These are phyloP conservation scores for Wickerhamiella azymoides DNA, from an alignment of 805 yeast species.

Conservation along the genomic window DNA sequence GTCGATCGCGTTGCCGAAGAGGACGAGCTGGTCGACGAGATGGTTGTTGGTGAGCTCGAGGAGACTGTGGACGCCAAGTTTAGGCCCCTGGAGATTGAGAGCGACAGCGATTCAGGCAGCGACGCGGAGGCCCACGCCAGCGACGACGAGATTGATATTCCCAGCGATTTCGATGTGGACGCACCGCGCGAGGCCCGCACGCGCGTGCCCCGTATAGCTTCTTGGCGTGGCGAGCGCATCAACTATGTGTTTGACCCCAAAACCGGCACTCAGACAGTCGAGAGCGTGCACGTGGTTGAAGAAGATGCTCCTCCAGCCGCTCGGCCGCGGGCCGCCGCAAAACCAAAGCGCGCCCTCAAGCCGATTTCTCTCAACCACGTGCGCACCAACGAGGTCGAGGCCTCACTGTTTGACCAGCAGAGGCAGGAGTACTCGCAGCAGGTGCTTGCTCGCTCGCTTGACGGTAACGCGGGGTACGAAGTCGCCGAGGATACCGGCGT, in stretches of 20 bases:
- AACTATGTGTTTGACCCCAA: constrained; percentile 11
- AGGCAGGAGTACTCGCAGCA: background rate
- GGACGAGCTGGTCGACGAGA: constrained; percentile 14
- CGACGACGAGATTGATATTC: constrained; percentile 7
- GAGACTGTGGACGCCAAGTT: background rate
- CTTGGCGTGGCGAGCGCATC: constrained; percentile 16
- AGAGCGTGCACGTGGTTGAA: constrained; percentile 14
- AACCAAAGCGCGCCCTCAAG: constrained; percentile 9
- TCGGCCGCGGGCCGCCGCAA: too few species aligned
- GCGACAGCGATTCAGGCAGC: background rate
- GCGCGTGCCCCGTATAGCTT: constrained; percentile 15
- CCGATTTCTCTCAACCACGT: background rate
- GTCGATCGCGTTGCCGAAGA: constrained; percentile 14
- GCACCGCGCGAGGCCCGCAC: constrained; percentile 4
- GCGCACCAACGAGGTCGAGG: background rate
- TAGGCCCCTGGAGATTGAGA: background rate
- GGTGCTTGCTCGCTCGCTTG: background rate
- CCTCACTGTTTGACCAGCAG: background rate
- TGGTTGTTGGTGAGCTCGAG: constrained; percentile 11
- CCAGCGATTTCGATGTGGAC: background rate
- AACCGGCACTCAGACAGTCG: constrained; percentile 12
- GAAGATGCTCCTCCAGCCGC: too few species aligned
- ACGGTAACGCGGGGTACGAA: constrained; percentile 5
- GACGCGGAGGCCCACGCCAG: constrained; percentile 3
- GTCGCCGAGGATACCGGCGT: constrained; percentile 9